Evolutionary conservation across 2,329 filamentous ascomycete genomes (phyloP).

Genomic region (Huntiella savannae): DNA sequence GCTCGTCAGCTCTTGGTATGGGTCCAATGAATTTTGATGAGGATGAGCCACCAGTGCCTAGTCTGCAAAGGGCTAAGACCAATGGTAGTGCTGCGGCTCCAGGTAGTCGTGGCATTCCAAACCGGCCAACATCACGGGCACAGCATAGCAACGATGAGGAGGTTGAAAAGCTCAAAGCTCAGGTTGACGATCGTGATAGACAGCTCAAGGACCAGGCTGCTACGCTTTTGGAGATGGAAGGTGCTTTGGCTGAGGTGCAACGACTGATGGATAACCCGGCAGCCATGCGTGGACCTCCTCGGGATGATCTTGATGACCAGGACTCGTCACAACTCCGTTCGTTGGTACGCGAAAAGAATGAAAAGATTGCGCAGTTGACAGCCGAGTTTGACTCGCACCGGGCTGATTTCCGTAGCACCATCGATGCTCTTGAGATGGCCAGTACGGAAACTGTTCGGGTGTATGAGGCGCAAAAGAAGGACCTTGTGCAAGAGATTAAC

Average conservation of each 20-base stretch:
- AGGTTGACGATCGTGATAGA: slow-evolving; percentile 67
- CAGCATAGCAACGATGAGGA: slow-evolving; percentile 52
- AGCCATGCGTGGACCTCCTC: slow-evolving; percentile 22
- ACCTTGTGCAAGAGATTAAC: slow-evolving; percentile 63
- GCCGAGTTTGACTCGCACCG: slow-evolving; percentile 88
- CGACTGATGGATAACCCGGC: slow-evolving; percentile 44
- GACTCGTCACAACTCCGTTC: slow-evolving; percentile 61
- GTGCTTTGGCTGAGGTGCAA: slow-evolving; percentile 59
- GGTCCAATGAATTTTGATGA: slow-evolving; percentile 29
- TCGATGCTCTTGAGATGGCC: slow-evolving; percentile 88
- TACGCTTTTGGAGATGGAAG: slow-evolving; percentile 77
- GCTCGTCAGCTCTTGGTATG: slow-evolving; percentile 38
- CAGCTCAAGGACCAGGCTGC: slow-evolving; percentile 77
- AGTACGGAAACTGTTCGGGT: slow-evolving; percentile 90
- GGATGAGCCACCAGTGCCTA: slow-evolving; percentile 25
- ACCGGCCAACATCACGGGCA: slow-evolving; percentile 23
- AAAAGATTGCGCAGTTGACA: slow-evolving; percentile 84
- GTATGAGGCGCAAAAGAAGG: slow-evolving; percentile 83
- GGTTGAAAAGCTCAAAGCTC: slow-evolving; percentile 48
- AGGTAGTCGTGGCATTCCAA: slow-evolving; percentile 28
- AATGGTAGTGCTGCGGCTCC: slow-evolving; percentile 35
- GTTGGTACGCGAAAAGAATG: slow-evolving; percentile 85
- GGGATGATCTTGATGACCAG: slow-evolving; percentile 35
- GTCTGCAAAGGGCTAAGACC: slow-evolving; percentile 13
- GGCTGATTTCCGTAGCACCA: slow-evolving; percentile 89